phyloP scores from a whole-genome alignment of 495 filamentous ascomycete genomes.

The Copromyces sp. region DNA sequence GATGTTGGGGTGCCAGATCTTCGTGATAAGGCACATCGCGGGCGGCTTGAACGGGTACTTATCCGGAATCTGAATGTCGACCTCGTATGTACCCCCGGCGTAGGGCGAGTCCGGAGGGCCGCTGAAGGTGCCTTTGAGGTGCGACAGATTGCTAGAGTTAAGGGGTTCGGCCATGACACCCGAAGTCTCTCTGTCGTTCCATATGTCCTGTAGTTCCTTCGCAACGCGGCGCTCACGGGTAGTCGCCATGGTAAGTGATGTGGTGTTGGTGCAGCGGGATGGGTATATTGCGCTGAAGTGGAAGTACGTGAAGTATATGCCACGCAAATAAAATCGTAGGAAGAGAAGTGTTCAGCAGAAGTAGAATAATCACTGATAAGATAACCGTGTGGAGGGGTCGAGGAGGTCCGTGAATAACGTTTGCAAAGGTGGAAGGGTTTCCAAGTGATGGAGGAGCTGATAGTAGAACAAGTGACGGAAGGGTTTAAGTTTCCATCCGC shows the following conservation, averaged over 20 bases:
- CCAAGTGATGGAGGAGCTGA: background rate
- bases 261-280: background rate
- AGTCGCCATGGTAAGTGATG: conserved; percentile 49
- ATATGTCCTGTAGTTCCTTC: conserved; percentile 87
- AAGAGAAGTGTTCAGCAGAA: background rate
- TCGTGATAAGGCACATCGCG: conserved; percentile 86
- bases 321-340: background rate
- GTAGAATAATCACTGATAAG: background rate
- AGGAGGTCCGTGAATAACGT: background rate
- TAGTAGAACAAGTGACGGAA: background rate
- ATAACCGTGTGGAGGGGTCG: background rate
- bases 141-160: conserved; percentile 61
- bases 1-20: conserved; percentile 97
- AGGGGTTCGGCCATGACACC: conserved; percentile 60
- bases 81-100: conserved; percentile 70
- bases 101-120: conserved; percentile 93
- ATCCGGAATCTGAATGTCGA: conserved; percentile 78
- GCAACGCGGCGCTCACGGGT: conserved; percentile 74
- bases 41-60: conserved; percentile 94
- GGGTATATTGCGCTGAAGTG: background rate
- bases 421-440: background rate
- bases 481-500: background rate
- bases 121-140: conserved; percentile 71
- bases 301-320: background rate
- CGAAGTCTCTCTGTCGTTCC: conserved; percentile 56